phyloP scores from a whole-genome alignment of 1,284 basidiomycete genomes.

The Peniophora sp. region DNA sequence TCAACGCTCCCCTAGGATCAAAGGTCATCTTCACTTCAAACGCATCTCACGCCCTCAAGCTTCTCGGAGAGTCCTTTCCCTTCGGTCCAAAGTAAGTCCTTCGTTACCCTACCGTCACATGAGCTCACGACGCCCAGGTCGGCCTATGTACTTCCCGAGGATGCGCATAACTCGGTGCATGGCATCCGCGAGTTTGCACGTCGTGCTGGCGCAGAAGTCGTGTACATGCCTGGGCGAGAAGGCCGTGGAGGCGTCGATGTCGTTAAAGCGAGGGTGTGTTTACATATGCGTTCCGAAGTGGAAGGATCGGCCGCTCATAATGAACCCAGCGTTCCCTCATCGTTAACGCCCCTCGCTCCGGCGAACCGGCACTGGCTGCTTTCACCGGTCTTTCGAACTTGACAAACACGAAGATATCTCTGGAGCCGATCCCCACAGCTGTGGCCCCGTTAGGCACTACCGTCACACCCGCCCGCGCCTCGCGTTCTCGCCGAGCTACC shows the following conservation, averaged over 20 bases:
- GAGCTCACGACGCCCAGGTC: conserved; percentile 29
- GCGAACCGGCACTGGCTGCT: conserved; percentile 50
- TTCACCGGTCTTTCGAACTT: conserved; percentile 78
- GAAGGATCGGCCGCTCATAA: background rate
- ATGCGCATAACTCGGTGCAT: conserved; percentile 81
- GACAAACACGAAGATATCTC: conserved; percentile 48
- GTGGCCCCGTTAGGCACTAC: background rate
- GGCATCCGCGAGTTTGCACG: conserved; percentile 70
- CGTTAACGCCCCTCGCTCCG: conserved; percentile 30
- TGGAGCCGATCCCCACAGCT: conserved; percentile 7
- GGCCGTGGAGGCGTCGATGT: conserved; percentile 52
- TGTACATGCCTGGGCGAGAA: conserved; percentile 57
- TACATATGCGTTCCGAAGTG: conserved; percentile 1
- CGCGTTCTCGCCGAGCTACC: background rate
- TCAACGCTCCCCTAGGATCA: conserved; percentile 65
- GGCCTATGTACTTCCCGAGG: conserved; percentile 55
- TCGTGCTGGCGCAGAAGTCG: conserved; percentile 43
- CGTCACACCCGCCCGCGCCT: background rate
- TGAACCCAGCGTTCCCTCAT: conserved; percentile 17
- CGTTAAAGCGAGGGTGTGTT: conserved; percentile 48
- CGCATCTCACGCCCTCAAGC: conserved; percentile 70
- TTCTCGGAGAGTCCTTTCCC: conserved; percentile 74
- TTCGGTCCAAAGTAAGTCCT: conserved; percentile 28
- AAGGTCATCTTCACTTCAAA: conserved; percentile 79
- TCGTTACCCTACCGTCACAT: background rate